These are phyloP conservation scores for Musa schizocarpa DNA, from an alignment of 176 grass and related monocot genomes.

Conservation along the genomic window DNA sequence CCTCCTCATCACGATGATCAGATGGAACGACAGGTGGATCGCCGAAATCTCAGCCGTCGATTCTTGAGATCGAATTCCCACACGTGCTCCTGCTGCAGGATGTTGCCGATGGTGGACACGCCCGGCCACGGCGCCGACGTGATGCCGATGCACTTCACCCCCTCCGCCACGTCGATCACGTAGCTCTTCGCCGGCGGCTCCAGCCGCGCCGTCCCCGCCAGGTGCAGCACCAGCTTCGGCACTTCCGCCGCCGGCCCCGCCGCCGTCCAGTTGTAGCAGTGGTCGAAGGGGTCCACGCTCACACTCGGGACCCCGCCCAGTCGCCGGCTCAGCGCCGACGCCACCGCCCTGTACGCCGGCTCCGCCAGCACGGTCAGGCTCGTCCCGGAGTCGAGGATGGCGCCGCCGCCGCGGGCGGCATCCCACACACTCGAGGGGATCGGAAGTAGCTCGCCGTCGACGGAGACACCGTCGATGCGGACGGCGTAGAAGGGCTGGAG, in stretches of 20 bases:
- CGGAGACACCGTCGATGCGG: conserved; percentile 24
- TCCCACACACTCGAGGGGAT: conserved; percentile 50
- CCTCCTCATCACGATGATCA: background rate
- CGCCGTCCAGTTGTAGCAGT: conserved; percentile 66
- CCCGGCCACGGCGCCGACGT: conserved; percentile 20
- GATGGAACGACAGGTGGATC: conserved; percentile 35
- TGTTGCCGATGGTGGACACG: conserved; percentile 48
- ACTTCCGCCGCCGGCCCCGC: background rate
- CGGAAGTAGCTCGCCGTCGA: conserved; percentile 37
- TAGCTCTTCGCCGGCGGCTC: conserved; percentile 54
- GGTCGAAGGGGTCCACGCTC: conserved; percentile 33
- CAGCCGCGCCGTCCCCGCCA: conserved; percentile 39
- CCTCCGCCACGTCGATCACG: conserved; percentile 50
- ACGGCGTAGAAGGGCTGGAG: conserved; percentile 29
- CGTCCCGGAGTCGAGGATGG: conserved; percentile 67
- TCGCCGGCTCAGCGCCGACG: conserved; percentile 24
- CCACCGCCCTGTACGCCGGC: conserved; percentile 39
- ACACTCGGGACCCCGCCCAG: conserved; percentile 33
- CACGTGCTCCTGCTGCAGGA: conserved; percentile 78
- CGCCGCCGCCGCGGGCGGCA: conserved; percentile 27
- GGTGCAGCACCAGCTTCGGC: conserved; percentile 35
- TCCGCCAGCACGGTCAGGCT: conserved; percentile 40
- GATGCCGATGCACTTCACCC: conserved; percentile 57
- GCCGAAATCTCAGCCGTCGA: conserved; percentile 40
- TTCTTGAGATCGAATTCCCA: conserved; percentile 66